These are phyloP conservation scores for Hypoxylon lenormandii DNA, from an alignment of 495 filamentous ascomycete genomes.

Conservation along the genomic window DNA sequence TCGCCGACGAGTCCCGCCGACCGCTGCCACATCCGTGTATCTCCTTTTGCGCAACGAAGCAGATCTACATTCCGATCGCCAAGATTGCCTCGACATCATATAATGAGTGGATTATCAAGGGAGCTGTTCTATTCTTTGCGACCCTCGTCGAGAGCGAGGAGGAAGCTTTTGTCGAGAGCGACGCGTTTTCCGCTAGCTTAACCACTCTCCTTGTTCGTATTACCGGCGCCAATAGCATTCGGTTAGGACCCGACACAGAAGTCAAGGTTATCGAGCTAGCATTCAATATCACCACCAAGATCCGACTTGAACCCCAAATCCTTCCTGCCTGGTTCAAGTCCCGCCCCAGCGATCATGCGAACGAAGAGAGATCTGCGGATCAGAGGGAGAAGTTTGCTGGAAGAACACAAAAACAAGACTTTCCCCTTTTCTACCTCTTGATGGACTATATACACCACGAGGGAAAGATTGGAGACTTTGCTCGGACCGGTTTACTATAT, in stretches of 20 bases:
- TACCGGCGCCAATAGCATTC: slow-evolving; percentile 69
- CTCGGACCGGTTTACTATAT: slow-evolving; percentile 93
- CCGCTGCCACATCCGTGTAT: slow-evolving; percentile 90
- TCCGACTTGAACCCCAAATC: slow-evolving; percentile 85
- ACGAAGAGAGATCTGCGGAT: slow-evolving; percentile 60
- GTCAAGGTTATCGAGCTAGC: slow-evolving; percentile 87
- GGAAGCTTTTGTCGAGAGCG: slow-evolving; percentile 87
- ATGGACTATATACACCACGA: slow-evolving; percentile 97
- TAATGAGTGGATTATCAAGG: slow-evolving; percentile 81
- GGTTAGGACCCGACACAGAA: slow-evolving; percentile 76
- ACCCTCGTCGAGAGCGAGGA: slow-evolving; percentile 95
- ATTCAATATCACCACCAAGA: slow-evolving; percentile 94
- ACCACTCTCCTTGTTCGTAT: slow-evolving; percentile 82
- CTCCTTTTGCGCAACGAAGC: slow-evolving; percentile 80
- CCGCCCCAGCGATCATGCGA: slow-evolving; percentile 49
- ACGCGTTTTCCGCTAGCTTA: slow-evolving; percentile 82
- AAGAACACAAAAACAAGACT: slow-evolving; percentile 88
- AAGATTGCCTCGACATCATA: slow-evolving; percentile 83
- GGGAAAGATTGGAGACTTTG: slow-evolving; percentile 92
- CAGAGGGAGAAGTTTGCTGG: slow-evolving; percentile 79
- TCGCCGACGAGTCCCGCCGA: slow-evolving; percentile 88
- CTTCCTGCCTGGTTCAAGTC: slow-evolving; percentile 87
- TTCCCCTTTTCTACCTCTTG: slow-evolving; percentile 92
- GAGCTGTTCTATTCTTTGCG: slow-evolving; percentile 85
- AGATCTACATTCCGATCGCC: slow-evolving; percentile 86